These are phyloP conservation scores for Xylaria sp. DNA, from an alignment of 2,329 filamentous ascomycete genomes.

Conservation along the genomic window DNA sequence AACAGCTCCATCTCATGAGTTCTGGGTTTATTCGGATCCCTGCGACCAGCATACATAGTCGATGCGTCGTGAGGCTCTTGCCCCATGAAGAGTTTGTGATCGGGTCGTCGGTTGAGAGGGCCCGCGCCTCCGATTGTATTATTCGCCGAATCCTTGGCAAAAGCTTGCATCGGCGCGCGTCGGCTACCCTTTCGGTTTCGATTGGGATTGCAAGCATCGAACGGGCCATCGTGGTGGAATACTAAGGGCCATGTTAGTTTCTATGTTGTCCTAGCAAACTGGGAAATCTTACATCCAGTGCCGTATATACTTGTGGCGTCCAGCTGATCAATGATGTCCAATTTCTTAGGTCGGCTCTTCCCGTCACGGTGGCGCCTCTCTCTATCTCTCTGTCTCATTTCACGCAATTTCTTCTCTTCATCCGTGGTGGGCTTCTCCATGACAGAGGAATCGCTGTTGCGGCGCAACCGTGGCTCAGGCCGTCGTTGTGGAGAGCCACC, in stretches of 20 bases:
- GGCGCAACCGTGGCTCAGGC: slow-evolving; percentile 65
- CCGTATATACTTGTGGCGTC: slow-evolving; percentile 97
- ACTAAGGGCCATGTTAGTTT: slow-evolving; percentile 61
- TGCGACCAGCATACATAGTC: slow-evolving; percentile 72
- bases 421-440: slow-evolving; percentile 71
- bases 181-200: slow-evolving; percentile 86
- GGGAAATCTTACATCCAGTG: slow-evolving; percentile 77
- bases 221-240: slow-evolving; percentile 97
- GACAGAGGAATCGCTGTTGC: slow-evolving; percentile 84
- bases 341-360: slow-evolving; percentile 59
- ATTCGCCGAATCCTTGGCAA: slow-evolving; percentile 91
- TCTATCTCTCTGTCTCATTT: slow-evolving; percentile 62
- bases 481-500: slow-evolving; percentile 54
- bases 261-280: not conserved
- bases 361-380: slow-evolving; percentile 64
- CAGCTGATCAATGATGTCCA: slow-evolving; percentile 96
- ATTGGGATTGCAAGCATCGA: slow-evolving; percentile 94
- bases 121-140: slow-evolving; percentile 90
- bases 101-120: slow-evolving; percentile 81
- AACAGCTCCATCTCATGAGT: slow-evolving; percentile 65
- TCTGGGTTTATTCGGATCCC: slow-evolving; percentile 40
- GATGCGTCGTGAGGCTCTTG: slow-evolving; percentile 83
- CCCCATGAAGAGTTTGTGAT: slow-evolving; percentile 90
- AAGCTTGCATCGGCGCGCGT: slow-evolving; percentile 94
- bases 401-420: slow-evolving; percentile 64